phyloP scores from a whole-genome alignment of 257 asterid species.

The Jaltomata sinuosa region DNA sequence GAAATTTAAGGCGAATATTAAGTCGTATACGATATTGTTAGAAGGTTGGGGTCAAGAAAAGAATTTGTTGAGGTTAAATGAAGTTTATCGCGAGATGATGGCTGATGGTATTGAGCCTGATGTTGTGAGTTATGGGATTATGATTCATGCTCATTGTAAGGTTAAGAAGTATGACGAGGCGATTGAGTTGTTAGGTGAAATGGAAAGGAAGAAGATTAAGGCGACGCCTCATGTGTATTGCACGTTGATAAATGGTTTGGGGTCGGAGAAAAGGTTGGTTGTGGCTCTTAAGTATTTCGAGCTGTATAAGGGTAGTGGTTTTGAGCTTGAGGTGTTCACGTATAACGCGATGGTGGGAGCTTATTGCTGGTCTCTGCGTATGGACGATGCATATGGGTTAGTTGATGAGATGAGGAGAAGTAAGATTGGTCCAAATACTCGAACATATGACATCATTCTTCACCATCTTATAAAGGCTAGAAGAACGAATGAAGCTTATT shows the following conservation, averaged over 20 bases:
- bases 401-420: slow-evolving; percentile 56
- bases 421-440: slow-evolving; percentile 63
- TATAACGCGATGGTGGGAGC: slow-evolving; percentile 81
- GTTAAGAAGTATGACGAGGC: slow-evolving; percentile 45
- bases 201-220: slow-evolving; percentile 43
- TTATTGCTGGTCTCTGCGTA: slow-evolving; percentile 57
- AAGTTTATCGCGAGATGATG: slow-evolving; percentile 67
- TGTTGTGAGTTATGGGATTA: slow-evolving; percentile 67
- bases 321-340: slow-evolving; percentile 48
- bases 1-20: slow-evolving; percentile 49
- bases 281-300: slow-evolving; percentile 61
- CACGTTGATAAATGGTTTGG: slow-evolving; percentile 73
- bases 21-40: slow-evolving; percentile 51
- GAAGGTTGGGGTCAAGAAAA: slow-evolving; percentile 80
- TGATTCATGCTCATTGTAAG: slow-evolving; percentile 62
- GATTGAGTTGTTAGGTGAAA: slow-evolving; percentile 33
- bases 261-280: slow-evolving; percentile 48
- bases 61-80: slow-evolving; percentile 48
- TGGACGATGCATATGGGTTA: slow-evolving; percentile 39
- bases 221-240: slow-evolving; percentile 79
- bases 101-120: slow-evolving; percentile 62
- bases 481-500: slow-evolving; percentile 47
- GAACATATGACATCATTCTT: slow-evolving; percentile 64
- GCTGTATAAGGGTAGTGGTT: slow-evolving; percentile 36
- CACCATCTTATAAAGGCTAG: slow-evolving; percentile 47